Conservation (phyloP, 2,329 filamentous ascomycete species). For the Calonectria pauciramosa region DNA sequence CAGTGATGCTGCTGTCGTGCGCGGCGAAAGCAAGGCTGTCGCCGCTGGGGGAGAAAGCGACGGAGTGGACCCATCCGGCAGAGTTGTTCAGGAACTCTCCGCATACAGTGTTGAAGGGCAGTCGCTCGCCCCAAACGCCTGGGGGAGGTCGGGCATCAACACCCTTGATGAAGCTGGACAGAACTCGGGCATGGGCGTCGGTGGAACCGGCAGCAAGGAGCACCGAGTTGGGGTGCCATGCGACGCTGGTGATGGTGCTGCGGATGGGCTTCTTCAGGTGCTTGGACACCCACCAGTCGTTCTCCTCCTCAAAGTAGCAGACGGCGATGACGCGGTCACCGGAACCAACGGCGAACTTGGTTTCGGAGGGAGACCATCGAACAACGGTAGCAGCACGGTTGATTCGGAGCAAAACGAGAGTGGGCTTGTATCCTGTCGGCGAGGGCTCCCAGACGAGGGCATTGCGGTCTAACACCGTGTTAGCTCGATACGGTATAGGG, state of each 20-base stretch:
- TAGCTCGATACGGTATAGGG: slow-evolving; percentile 15
- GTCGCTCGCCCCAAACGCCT: slow-evolving; percentile 91
- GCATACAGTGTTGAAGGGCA: slow-evolving; percentile 98
- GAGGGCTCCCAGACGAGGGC: slow-evolving; percentile 98
- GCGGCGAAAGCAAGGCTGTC: slow-evolving; percentile 94
- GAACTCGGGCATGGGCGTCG: slow-evolving; percentile 94
- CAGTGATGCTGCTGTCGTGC: slow-evolving; percentile 96
- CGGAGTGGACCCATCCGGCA: slow-evolving; percentile 95
- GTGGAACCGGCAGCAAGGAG: slow-evolving; percentile 96
- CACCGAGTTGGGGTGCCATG: slow-evolving; percentile 98
- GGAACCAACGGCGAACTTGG: slow-evolving; percentile 97
- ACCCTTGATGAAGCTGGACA: slow-evolving; percentile 97
- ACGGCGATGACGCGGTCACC: slow-evolving; percentile 95
- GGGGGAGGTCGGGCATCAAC: slow-evolving; percentile 89
- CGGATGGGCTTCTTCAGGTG: slow-evolving; percentile 99
- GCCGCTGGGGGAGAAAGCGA: slow-evolving; percentile 92
- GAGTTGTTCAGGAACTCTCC: slow-evolving; percentile 97
- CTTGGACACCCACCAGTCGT: slow-evolving; percentile 99
- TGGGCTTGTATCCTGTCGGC: slow-evolving; percentile 94
- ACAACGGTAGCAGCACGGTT: slow-evolving; percentile 97
- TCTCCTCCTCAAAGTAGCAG: slow-evolving; percentile 99
- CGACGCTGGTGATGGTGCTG: slow-evolving; percentile 93
- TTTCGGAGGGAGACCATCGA: slow-evolving; percentile 96
- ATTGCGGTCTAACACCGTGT: slow-evolving; percentile 80
- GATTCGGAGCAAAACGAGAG: slow-evolving; percentile 95